Conservation (phyloP, 495 filamentous ascomycete species). For the Cercophora newfieldiana region DNA sequence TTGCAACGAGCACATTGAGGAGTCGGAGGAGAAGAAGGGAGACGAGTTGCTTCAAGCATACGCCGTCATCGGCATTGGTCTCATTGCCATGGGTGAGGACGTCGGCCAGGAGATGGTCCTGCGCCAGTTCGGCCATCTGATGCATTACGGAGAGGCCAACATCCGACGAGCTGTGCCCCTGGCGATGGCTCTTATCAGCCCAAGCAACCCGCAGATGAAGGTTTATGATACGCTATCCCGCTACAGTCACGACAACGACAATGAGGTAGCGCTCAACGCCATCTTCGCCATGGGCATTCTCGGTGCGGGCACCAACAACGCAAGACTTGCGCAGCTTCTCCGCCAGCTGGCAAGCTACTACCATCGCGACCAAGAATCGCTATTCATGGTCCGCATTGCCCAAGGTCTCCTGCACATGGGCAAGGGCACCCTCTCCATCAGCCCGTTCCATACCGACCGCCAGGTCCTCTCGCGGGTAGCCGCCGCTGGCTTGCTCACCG, state of each 20-base stretch:
- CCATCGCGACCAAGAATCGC: slow-evolving; percentile 87
- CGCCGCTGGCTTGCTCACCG: slow-evolving; percentile 84
- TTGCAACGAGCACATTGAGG: slow-evolving; percentile 96
- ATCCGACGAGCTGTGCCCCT: slow-evolving; percentile 94
- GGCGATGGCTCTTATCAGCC: slow-evolving; percentile 95
- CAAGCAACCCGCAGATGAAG: slow-evolving; percentile 99
- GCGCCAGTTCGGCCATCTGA: slow-evolving; percentile 94
- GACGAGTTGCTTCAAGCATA: slow-evolving; percentile 95
- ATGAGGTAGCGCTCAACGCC: slow-evolving; percentile 96
- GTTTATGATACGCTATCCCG: slow-evolving; percentile 98
- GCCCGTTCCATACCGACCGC: slow-evolving; percentile 97
- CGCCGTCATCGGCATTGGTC: slow-evolving; percentile 87
- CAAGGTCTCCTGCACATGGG: slow-evolving; percentile 98
- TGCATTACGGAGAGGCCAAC: slow-evolving; percentile 98
- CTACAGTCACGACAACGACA: slow-evolving; percentile 98
- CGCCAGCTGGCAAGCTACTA: slow-evolving; percentile 97
- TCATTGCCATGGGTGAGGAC: slow-evolving; percentile 98
- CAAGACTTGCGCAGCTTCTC: slow-evolving; percentile 89
- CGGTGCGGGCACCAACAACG: slow-evolving; percentile 97
- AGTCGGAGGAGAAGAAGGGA: slow-evolving; percentile 84
- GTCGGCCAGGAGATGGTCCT: slow-evolving; percentile 99
- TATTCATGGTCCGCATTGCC: slow-evolving; percentile 99
- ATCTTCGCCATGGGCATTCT: slow-evolving; percentile 99
- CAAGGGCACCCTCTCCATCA: slow-evolving; percentile 94
- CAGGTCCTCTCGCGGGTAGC: slow-evolving; percentile 92